A percentile compares a stretch with the other conserved stretches of the same genome.
Conservation (phyloP, 176 grass and related monocot genomes). For the Paspalum vaginatum region DNA sequence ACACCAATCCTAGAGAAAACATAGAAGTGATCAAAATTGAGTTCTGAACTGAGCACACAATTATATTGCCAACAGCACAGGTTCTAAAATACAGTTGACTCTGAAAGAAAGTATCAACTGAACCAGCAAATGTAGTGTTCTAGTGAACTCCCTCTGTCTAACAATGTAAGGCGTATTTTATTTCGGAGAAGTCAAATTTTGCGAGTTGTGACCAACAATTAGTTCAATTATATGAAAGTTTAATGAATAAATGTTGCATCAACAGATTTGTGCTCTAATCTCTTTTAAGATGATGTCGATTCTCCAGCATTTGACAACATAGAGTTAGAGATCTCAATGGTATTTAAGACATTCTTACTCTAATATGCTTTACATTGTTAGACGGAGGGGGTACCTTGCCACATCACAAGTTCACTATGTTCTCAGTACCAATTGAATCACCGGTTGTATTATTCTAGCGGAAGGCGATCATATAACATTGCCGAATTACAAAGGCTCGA, state of each 20-base stretch:
- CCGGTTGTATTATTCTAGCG: not conserved
- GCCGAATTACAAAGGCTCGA: slow-evolving; percentile 2
- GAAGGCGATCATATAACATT: not conserved
- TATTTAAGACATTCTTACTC: no score
- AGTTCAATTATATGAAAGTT: no score
- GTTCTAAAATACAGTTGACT: not conserved
- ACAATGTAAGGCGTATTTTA: no score
- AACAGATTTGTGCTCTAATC: no score
- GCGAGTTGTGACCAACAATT: no score
- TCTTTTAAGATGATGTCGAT: no score
- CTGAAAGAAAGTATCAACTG: not conserved
- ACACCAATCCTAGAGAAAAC: not conserved
- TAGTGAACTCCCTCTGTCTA: not conserved
- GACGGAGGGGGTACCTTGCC: not conserved
- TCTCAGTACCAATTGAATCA: slow-evolving; percentile 2
- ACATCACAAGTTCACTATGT: not conserved
- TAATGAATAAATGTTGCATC: no score
- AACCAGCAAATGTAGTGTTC: not conserved
- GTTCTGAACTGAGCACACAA: not conserved
- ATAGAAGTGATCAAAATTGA: not conserved
- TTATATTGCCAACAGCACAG: not conserved
- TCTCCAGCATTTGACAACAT: no score
- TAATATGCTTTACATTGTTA: no score
- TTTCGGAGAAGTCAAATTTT: no score
- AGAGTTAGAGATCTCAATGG: no score